Base-by-base conservation (phyloP, 768 basidiomycete species). In the Suillus brevipes region DNA sequence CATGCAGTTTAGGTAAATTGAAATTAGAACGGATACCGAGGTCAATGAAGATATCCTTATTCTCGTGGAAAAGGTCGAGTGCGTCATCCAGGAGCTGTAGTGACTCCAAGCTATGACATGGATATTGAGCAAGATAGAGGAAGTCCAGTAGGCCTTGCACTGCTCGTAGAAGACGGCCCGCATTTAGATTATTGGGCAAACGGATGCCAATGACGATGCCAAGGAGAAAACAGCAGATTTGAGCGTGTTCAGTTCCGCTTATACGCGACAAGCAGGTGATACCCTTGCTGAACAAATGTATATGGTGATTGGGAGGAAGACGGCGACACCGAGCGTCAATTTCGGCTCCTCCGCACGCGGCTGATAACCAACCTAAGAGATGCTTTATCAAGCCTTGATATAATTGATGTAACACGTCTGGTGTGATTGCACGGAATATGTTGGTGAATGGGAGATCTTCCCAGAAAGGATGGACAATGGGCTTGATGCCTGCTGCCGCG, bases 1-100 rank as follows among this genome's bases (percentile, higher is more conserved):
- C 74, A 64, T 83, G 81, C 0, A 84, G 64, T 64, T 84, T 84
- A 0, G 81, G 79, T n/a, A 84, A 70, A 43, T 82, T 80, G 68
- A 81, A 82, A 59, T 75, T 20, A 0, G 1, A 7, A 9, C 16
- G 42, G 34, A 62, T 47, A 9, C 45, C 23, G 4, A 62, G 34
- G 14, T 72, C 68, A 45, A 81, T 59, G 60, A 83, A 81, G 9
- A 78, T 70, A 12, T 66, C 38, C 52, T 80, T 80, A 67, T 79
- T 69, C 0, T 53, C 37, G 64, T 83, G 81, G 65, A 83, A 84
- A 3, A n/a, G n/a, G 6, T 64, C 20, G 0, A 81, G 71, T 0
- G 77, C 72, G 1, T 67, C 60, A 0, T 75, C 59, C 1, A 84
- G 65, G 1, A 62, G 40, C 0, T 52, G 23, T 0, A 82, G 73